Conservation (phyloP, 1,139 yeast species). For the Zygosaccharomyces sapae region DNA sequence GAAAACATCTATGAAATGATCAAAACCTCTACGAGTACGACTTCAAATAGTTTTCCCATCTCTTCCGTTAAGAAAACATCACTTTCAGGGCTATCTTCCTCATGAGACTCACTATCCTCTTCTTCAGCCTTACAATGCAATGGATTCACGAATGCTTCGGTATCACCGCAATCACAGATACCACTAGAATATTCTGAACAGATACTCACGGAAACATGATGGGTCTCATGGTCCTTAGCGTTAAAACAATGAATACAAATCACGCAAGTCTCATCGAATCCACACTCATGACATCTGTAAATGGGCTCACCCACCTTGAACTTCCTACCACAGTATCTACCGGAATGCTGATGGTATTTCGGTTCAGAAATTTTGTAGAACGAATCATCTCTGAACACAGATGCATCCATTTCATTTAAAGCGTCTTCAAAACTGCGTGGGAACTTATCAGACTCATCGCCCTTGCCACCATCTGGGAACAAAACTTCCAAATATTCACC, state of each 20-base stretch:
- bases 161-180: slow-evolving; percentile 68
- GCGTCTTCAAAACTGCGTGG: slow-evolving; percentile 24
- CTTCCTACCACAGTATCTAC: slow-evolving; percentile 60
- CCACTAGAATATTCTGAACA: slow-evolving; percentile 52
- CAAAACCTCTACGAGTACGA: slow-evolving; percentile 29
- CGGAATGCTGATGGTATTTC: slow-evolving; percentile 37
- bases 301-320: slow-evolving; percentile 59
- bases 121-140: slow-evolving; percentile 44
- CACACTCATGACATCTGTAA: slow-evolving; percentile 65
- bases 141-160: slow-evolving; percentile 52
- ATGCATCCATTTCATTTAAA: slow-evolving; percentile 13
- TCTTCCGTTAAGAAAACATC: slow-evolving; percentile 18
- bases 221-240: slow-evolving; percentile 59
- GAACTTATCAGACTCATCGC: slow-evolving; percentile 13
- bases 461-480: slow-evolving; percentile 18
- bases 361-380: slow-evolving; percentile 23
- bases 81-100: slow-evolving; percentile 12
- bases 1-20: slow-evolving; percentile 36
- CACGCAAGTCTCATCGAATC: slow-evolving; percentile 71
- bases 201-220: slow-evolving; percentile 52
- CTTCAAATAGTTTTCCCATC: slow-evolving; percentile 21
- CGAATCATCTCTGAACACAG: slow-evolving; percentile 14
- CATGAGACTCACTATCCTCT: slow-evolving; percentile 14
- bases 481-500: slow-evolving; percentile 25
- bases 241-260: slow-evolving; percentile 68